Base-by-base conservation (phyloP, 768 basidiomycete genomes). In the Megacollybia marginata region DNA sequence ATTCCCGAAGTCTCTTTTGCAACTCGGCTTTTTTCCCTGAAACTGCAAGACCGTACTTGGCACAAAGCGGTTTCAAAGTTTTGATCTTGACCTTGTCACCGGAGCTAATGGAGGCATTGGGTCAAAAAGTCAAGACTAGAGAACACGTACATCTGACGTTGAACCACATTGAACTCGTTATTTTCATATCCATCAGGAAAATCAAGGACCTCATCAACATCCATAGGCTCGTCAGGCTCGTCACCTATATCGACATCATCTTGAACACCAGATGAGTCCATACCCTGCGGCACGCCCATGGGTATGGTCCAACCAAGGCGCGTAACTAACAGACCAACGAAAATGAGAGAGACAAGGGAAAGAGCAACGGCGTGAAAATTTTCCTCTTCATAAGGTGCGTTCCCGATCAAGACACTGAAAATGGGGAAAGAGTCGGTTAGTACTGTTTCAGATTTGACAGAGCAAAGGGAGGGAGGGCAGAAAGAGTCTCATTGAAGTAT, bases 1-100 rank as follows among this genome's bases (percentile, higher is more conserved):
- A 59, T n/a, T 46, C 44, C 33, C 31, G 38, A 10, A 59, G 53
- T 2, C 48, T 16, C 12, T 54, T 23, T 13, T 54, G 42, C 18
- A 59, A 33, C 18, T 43, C 48, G 0, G 46, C 34, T n/a, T 42
- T 47, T 31, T 50, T 55, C 10, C 58, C 52, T 13, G 18, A 5
- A 11, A 46, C 44, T 6, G 52, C 46, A 16, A 51, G 44, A 18
- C 40, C 40, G 23, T 42, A 20, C 7, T 12, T 20, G 4, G 34
- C 9, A 11, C 48, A 49, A 8, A 43, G 18, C 3, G 13, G 10
- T 31, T 43, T 40, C n/a, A 49, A 23, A 12, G 42, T 23, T 11
- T 20, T 19, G n/a, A 49, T 36, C 10, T 40, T 42, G 34, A 43
- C 32, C 13, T 40, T 20, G 33, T n/a, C n/a, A n/a, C 36, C 23